Percentiles rank a stretch among this genome's conserved stretches.
phyloP scores from a whole-genome alignment of 106 monocot genomes.

The Dendrobium catenatum region DNA sequence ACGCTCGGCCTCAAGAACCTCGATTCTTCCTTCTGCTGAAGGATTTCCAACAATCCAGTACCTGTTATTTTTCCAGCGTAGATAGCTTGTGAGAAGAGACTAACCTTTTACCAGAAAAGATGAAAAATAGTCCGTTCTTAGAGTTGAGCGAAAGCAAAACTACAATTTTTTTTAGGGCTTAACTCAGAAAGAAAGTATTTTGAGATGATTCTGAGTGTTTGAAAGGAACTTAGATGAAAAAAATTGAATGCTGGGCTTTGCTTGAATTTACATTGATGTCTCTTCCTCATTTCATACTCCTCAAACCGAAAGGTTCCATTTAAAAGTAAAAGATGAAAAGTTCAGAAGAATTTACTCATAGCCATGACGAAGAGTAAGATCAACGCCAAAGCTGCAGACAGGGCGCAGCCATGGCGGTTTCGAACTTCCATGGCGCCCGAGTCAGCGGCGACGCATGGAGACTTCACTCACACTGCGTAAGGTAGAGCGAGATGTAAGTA shows the following conservation, averaged over 20 bases:
- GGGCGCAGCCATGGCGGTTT: not conserved
- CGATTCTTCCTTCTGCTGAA: not conserved
- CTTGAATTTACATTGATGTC: not conserved
- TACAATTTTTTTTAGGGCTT: not conserved
- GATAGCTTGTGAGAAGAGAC: not conserved
- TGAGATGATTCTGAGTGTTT: not conserved
- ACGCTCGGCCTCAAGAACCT: not conserved
- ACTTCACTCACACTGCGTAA: not conserved
- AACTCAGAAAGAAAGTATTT: not conserved
- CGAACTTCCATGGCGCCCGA: not conserved
- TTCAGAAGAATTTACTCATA: not conserved
- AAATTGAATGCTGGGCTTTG: not conserved
- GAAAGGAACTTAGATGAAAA: not conserved
- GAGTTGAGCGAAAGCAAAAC: not conserved
- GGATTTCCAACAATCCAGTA: not conserved
- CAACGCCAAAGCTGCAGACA: not conserved
- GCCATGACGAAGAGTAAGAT: not conserved
- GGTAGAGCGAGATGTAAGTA: not conserved
- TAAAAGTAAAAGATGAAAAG: no score
- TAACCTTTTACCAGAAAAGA: no score
- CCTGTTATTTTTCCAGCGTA: not conserved
- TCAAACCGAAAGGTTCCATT: no score
- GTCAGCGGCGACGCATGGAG: not conserved
- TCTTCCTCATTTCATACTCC: no score
- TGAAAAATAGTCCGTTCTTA: not conserved